Base-by-base conservation (phyloP, 352 stramenopile species). In the Pythium graminicola region DNA sequence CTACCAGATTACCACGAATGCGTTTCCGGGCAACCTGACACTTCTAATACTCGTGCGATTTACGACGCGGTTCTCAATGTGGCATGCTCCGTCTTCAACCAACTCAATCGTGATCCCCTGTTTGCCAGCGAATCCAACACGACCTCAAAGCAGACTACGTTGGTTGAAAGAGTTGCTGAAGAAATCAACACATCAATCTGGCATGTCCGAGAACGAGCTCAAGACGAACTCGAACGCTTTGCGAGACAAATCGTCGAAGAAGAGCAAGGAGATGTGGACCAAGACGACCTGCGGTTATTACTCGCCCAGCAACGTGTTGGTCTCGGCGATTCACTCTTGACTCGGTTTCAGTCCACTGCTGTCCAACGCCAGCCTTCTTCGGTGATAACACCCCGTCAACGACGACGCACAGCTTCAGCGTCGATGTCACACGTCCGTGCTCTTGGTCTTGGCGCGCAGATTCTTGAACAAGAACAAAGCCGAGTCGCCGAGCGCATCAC, bases 401-500 rank as follows among this genome's bases (percentile, higher is more conserved):
- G 41, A 7, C 27, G 50, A 23, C 20, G 19, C 3, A 14, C 4
- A 1, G 31, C 36, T 7, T 49, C 27, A 16, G 40, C 19, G 31
- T 39, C 36, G 20, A 32, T 26, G 10, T 16, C 26, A 1, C 31
- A 41, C 8, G 27, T 39, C 28, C 43, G 24, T 11, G 16, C 29
- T 9, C 55, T n/a, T 6, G 40, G 31, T 1, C 39, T 62, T 4
- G 32, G 38, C 8, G 24, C 47, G 13, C 47, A 50, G 35, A 43
- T 64, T 23, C 56, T 64, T 19, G 26, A 52, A 10, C 32, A 49
- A 32, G 56, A 58, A 51, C 46, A 57, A 36, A 27, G 45, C 8
- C 28, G 16, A 9, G 32, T 57, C 22, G 41, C 35, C 9, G 59
- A 67, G n/a, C 40, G 53, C 22, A 67, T 67, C 35, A 54, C 35